Evolutionary conservation across 2,329 filamentous ascomycete species (phyloP).

Genomic region (Botrytis byssoidea): DNA sequence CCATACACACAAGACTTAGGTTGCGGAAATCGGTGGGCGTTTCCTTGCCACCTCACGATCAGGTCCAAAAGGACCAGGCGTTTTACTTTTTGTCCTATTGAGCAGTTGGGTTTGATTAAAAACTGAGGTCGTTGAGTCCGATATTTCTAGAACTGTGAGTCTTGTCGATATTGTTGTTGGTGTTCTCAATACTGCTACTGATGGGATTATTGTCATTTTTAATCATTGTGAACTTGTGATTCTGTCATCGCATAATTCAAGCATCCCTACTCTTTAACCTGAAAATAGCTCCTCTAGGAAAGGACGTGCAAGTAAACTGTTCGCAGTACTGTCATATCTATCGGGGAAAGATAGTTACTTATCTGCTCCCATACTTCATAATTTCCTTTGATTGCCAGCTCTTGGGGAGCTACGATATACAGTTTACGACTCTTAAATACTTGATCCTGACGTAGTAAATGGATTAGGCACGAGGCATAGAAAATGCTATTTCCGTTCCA

Average conservation of each 20-base stretch:
- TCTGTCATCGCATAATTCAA: not conserved
- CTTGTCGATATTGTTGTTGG: not conserved
- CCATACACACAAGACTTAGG: too few relatives aligned
- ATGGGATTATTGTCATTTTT: too few relatives aligned
- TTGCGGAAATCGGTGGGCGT: too few relatives aligned
- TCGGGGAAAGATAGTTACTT: not conserved
- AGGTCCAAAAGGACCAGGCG: accelerated
- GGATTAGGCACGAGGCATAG: too few relatives aligned
- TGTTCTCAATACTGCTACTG: not conserved
- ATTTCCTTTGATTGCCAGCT: too few relatives aligned
- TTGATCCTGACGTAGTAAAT: too few relatives aligned
- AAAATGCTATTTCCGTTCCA: too few relatives aligned
- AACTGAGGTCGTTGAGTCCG: accelerated
- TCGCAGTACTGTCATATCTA: not conserved
- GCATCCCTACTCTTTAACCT: accelerated
- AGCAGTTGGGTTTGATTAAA: not conserved
- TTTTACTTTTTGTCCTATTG: not conserved
- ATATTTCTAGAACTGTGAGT: not conserved
- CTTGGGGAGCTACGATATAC: too few relatives aligned
- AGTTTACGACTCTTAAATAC: too few relatives aligned
- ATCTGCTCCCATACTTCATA: not conserved
- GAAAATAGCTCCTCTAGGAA: not conserved
- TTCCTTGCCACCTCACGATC: too few relatives aligned
- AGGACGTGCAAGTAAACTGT: not conserved
- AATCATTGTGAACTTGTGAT: not conserved